Conservation (phyloP, 75 land plant species). For the Picea sitchensis region DNA sequence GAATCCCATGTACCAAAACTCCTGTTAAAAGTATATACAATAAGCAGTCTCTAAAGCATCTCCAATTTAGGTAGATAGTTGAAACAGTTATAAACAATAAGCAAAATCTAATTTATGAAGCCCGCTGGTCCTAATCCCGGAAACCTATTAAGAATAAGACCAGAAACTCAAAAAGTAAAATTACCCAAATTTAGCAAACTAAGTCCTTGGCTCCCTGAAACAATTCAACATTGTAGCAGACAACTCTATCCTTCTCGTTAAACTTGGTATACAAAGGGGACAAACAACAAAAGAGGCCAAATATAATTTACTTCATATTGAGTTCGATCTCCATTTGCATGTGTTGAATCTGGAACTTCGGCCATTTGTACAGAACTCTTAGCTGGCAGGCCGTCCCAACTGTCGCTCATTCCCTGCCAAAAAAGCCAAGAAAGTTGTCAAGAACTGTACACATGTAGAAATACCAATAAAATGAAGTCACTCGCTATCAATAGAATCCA, state of each 20-base stretch:
- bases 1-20: background rate
- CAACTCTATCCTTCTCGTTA: background rate
- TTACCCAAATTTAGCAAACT: background rate
- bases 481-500: no score
- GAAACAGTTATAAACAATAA: background rate
- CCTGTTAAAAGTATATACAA: background rate
- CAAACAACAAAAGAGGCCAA: background rate
- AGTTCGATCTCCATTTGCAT: constrained; percentile 3
- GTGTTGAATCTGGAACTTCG: background rate
- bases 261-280: background rate
- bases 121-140: background rate
- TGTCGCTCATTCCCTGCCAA: background rate
- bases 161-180: background rate
- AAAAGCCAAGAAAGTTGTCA: background rate
- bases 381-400: background rate
- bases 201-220: background rate
- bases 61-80: background rate
- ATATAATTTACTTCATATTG: background rate
- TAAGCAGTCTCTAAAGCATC: background rate
- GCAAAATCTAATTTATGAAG: background rate
- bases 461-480: no score
- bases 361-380: constrained; percentile 1
- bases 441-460: no score
- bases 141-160: no score
- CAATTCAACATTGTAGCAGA: background rate